phyloP scores from a whole-genome alignment of 148 eudicot genomes.

The Chenopodium suecicum region DNA sequence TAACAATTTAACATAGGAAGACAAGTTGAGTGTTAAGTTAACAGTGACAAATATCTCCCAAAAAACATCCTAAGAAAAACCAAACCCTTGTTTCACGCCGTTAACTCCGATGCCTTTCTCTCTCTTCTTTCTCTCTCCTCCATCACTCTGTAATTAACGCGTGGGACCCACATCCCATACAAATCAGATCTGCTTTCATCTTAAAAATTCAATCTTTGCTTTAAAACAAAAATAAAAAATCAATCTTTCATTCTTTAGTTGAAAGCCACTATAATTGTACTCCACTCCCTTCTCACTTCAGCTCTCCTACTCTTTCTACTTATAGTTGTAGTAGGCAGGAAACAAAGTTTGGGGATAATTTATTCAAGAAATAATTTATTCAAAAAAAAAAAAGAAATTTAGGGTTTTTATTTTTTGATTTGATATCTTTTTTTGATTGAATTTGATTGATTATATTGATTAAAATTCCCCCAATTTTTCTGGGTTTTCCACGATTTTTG shows the following conservation, averaged over 20 bases:
- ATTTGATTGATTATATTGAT: not conserved
- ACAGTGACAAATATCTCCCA: not conserved
- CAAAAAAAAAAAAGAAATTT: too few relatives aligned
- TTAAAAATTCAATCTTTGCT: not conserved
- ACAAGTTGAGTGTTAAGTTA: too few relatives aligned
- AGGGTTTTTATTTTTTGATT: not conserved
- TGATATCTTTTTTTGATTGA: too few relatives aligned
- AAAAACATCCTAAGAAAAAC: too few relatives aligned
- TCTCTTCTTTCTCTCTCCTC: not conserved
- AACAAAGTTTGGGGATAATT: too few relatives aligned
- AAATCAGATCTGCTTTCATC: constrained; percentile 4
- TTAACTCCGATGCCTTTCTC: constrained; percentile 20
- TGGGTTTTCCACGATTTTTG: not conserved
- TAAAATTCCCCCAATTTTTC: not conserved
- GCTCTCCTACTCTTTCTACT: not conserved
- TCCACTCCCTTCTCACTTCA: not conserved
- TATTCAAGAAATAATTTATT: too few relatives aligned
- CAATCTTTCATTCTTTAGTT: too few relatives aligned
- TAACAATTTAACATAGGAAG: too few relatives aligned
- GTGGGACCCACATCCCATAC: constrained; percentile 5
- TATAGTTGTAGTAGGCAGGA: too few relatives aligned
- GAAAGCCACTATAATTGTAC: not conserved
- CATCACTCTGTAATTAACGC: not conserved
- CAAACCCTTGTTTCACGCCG: constrained; percentile 11
- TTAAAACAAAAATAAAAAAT: too few relatives aligned